Percentiles rank a stretch among this genome's conserved stretches.
Conservation (phyloP, 164 flowering plant genomes). For the Malania oleifera region DNA sequence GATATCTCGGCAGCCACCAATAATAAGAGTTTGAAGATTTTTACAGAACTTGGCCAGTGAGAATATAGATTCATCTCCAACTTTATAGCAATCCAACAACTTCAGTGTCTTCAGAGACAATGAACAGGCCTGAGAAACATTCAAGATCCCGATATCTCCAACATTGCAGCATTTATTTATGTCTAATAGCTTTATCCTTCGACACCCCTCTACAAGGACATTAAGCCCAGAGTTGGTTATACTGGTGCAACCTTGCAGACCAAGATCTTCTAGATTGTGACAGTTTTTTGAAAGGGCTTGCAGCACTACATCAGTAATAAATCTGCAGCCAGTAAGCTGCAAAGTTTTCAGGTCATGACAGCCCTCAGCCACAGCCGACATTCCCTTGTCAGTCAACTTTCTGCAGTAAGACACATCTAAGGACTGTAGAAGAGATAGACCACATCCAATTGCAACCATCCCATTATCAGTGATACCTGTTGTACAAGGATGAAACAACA, state of each 20-base stretch:
- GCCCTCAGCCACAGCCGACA: conserved; percentile 62
- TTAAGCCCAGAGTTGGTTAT: conserved; percentile 68
- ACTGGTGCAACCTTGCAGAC: conserved; percentile 64
- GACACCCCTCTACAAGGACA: conserved; percentile 66
- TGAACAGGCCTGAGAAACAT: conserved; percentile 58
- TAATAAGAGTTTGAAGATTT: conserved; percentile 71
- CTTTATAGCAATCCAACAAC: conserved; percentile 68
- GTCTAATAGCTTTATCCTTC: conserved; percentile 44
- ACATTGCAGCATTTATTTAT: conserved; percentile 75
- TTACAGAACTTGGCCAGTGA: conserved; percentile 62
- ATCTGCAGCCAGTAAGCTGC: conserved; percentile 70
- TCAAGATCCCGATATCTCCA: conserved; percentile 61
- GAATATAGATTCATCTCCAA: conserved; percentile 64
- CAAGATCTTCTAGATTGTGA: conserved; percentile 53
- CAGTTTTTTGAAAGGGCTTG: conserved; percentile 61
- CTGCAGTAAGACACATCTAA: conserved; percentile 81
- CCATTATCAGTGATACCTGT: conserved; percentile 89
- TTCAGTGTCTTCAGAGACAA: conserved; percentile 57
- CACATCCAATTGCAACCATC: conserved; percentile 50
- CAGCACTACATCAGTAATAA: conserved; percentile 47
- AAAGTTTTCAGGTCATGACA: conserved; percentile 56
- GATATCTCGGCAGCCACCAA: conserved; percentile 75
- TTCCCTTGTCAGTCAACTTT: conserved; percentile 82
- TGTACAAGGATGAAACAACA: conserved; percentile 7
- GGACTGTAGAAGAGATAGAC: conserved; percentile 58